A percentile compares a stretch with the other conserved stretches of the same genome.
Conservation (phyloP, 331 rosid genomes). For the Rhamnella rubrinervis region DNA sequence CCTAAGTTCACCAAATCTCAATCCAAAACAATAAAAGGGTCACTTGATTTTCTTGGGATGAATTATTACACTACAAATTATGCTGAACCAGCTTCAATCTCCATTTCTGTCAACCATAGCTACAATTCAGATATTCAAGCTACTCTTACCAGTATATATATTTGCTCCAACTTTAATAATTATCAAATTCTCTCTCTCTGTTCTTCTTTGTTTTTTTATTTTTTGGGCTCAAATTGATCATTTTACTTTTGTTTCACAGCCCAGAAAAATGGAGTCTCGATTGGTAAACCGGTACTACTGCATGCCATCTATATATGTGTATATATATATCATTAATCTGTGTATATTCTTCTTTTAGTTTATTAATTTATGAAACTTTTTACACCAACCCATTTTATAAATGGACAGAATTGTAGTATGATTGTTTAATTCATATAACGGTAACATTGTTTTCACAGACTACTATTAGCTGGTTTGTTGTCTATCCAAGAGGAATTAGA, state of each 20-base stretch:
- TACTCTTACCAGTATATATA: neutral
- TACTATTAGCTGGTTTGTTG: neutral
- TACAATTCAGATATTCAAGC: conserved; percentile 11
- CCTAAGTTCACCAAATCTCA: conserved; percentile 27
- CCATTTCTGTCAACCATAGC: too few relatives aligned
- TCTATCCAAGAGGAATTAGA: too few relatives aligned
- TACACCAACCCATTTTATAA: too few relatives aligned
- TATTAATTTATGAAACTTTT: too few relatives aligned
- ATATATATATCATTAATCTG: too few relatives aligned
- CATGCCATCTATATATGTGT: too few relatives aligned
- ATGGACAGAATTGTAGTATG: too few relatives aligned
- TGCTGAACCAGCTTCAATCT: neutral
- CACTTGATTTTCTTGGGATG: conserved; percentile 34
- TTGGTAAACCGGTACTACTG: conserved; percentile 1
- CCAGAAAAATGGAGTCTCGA: conserved; percentile 2
- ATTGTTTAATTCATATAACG: too few relatives aligned
- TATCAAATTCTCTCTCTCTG: too few relatives aligned
- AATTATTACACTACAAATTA: conserved; percentile 32
- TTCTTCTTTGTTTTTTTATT: too few relatives aligned
- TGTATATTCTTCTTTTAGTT: too few relatives aligned
- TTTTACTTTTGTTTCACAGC: neutral
- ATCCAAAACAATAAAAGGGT: conserved; percentile 13
- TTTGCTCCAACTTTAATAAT: neutral
- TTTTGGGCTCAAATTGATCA: too few relatives aligned
- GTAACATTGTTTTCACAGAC: neutral